Conservation (phyloP, 75 land plant genomes). For the Selaginella tamariscina region DNA sequence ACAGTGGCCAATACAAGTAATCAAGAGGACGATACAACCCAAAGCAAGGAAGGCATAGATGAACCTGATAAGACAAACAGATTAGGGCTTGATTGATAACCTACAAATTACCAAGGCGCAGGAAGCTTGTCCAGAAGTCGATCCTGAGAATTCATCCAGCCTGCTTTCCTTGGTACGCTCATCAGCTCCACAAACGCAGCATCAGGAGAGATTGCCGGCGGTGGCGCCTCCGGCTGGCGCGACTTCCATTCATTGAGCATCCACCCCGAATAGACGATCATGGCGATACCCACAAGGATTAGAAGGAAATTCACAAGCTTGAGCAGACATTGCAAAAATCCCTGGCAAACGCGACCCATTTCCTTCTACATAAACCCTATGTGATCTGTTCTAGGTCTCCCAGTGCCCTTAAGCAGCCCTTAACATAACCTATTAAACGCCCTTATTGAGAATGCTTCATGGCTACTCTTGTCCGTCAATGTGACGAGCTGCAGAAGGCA, state of each 20-base stretch:
- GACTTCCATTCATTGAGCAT: slow-evolving; percentile 40
- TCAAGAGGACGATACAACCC: slow-evolving; percentile 53
- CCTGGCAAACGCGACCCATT: slow-evolving; percentile 35
- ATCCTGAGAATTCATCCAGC: not conserved
- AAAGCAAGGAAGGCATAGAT: slow-evolving; percentile 71
- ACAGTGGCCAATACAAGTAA: slow-evolving; percentile 71
- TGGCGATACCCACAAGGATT: slow-evolving; percentile 57
- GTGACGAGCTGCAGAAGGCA: no score
- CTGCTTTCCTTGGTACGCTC: not conserved
- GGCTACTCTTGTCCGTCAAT: no score
- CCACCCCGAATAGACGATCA: slow-evolving; percentile 52
- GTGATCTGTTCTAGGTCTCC: no score
- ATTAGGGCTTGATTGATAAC: not conserved
- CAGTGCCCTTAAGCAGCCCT: no score
- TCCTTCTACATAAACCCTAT: no score
- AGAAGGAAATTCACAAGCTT: slow-evolving; percentile 77
- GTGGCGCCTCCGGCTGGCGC: not conserved
- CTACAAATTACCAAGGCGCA: not conserved
- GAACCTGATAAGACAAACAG: slow-evolving; percentile 52
- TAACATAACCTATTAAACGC: no score
- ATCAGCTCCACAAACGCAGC: not conserved
- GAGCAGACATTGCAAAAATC: slow-evolving; percentile 70
- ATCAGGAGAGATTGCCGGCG: slow-evolving; percentile 11
- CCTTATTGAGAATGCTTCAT: no score
- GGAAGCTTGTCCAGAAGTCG: not conserved